Conservation (phyloP, 257 asterid species). For the Buddleja alternifolia region DNA sequence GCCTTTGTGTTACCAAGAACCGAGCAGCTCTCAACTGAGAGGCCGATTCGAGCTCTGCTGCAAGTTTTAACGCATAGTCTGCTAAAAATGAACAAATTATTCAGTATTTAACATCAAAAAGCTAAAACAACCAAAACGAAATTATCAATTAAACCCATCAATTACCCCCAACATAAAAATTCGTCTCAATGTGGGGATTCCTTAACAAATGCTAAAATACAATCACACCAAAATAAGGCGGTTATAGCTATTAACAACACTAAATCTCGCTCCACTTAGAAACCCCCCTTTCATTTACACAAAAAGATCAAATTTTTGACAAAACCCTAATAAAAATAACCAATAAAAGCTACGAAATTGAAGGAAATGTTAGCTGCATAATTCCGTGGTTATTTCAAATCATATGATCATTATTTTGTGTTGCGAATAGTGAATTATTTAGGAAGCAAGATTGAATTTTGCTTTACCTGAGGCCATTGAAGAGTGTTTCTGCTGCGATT, state of each 20-base stretch:
- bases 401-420: neutral
- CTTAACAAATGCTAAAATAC: neutral
- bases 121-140: neutral
- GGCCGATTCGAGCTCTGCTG: conserved; percentile 80
- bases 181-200: neutral
- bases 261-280: neutral
- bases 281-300: neutral
- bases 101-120: neutral
- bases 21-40: conserved; percentile 71
- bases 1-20: conserved; percentile 77
- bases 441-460: neutral
- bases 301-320: neutral
- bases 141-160: conserved; percentile 7
- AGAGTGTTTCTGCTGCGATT: neutral
- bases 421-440: neutral
- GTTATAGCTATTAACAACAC: conserved; percentile 1
- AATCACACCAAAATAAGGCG: neutral
- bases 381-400: conserved; percentile 5
- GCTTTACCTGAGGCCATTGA: conserved; percentile 54
- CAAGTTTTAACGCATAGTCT: conserved; percentile 63
- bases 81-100: conserved; percentile 25
- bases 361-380: neutral
- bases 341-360: conserved; percentile 18
- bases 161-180: too few relatives aligned
- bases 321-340: conserved; percentile 23